Conservation (phyloP, 176 grass and related monocot species). For the Musa itinerans region DNA sequence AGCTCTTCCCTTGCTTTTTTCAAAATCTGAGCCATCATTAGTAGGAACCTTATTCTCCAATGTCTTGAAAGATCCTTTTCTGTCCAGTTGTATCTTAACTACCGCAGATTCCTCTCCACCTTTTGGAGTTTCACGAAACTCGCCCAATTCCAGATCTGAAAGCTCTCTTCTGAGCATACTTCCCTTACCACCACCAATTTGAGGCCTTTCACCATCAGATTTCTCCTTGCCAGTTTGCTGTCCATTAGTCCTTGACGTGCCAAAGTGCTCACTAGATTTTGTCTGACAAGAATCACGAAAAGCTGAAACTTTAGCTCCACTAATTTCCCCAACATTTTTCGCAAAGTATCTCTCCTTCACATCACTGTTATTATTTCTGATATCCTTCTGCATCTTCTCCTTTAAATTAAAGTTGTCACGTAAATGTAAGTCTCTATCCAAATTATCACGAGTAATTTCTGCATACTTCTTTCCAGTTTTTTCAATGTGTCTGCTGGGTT, state of each 20-base stretch:
- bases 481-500: constrained; percentile 36
- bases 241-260: constrained; percentile 32
- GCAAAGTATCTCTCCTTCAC: constrained; percentile 29
- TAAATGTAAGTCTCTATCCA: constrained; percentile 31
- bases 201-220: constrained; percentile 46
- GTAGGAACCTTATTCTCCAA: constrained; percentile 39
- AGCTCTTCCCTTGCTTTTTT: constrained; percentile 39
- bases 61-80: constrained; percentile 75
- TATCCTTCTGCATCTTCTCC: constrained; percentile 42
- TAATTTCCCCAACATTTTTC: constrained; percentile 32
- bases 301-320: constrained; percentile 15
- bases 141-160: constrained; percentile 92
- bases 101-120: constrained; percentile 43
- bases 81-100: constrained; percentile 62
- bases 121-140: constrained; percentile 53
- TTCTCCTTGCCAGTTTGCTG: constrained; percentile 31
- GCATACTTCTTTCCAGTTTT: constrained; percentile 18
- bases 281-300: constrained; percentile 31
- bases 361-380: constrained; percentile 34
- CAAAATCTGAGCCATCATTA: constrained; percentile 31
- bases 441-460: constrained; percentile 27
- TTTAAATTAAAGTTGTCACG: constrained; percentile 28
- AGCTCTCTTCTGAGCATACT: constrained; percentile 61
- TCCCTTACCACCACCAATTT: constrained; percentile 19
- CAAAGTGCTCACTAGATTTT: background rate